A percentile compares a stretch with the other conserved stretches of the same genome.
phyloP scores from a whole-genome alignment of 2,329 filamentous ascomycete genomes.

The Penicillium sp. region DNA sequence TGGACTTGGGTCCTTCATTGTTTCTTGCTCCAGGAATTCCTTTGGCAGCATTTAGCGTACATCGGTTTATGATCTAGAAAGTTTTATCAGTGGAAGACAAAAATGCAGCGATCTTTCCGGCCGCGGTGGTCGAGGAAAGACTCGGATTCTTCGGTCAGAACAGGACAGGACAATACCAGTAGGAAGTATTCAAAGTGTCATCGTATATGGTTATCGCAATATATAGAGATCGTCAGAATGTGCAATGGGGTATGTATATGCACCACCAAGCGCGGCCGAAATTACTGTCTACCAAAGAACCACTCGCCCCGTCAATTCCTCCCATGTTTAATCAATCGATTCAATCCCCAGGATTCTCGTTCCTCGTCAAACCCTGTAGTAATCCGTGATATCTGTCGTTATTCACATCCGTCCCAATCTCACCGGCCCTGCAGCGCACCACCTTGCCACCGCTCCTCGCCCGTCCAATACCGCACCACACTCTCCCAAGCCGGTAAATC shows the following conservation, averaged over 20 bases:
- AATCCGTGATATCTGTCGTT: not conserved
- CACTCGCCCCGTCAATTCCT: not conserved
- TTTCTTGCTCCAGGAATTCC: not conserved
- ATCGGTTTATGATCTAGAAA: not conserved
- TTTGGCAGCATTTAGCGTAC: not conserved
- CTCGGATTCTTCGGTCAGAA: not conserved
- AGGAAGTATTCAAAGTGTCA: not conserved
- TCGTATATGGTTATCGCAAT: not conserved
- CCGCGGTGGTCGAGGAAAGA: not conserved
- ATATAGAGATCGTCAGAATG: constrained; percentile 9
- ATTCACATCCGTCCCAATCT: not conserved
- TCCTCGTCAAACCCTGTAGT: not conserved
- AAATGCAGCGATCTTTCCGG: not conserved
- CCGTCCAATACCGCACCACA: constrained; percentile 50
- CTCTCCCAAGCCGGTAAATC: constrained; percentile 50
- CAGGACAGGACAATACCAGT: not conserved
- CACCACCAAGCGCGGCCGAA: constrained; percentile 5
- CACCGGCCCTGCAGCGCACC: constrained; percentile 14
- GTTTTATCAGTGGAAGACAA: not conserved
- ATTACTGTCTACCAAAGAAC: not conserved
- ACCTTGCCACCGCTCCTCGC: constrained; percentile 49
- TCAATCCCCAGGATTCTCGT: not conserved
- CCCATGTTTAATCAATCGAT: not conserved
- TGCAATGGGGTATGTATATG: constrained; percentile 13
- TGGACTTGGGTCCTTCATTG: not conserved